Evolutionary conservation across 768 basidiomycete genomes (phyloP).

Genomic region (Boletus barrowsii): DNA sequence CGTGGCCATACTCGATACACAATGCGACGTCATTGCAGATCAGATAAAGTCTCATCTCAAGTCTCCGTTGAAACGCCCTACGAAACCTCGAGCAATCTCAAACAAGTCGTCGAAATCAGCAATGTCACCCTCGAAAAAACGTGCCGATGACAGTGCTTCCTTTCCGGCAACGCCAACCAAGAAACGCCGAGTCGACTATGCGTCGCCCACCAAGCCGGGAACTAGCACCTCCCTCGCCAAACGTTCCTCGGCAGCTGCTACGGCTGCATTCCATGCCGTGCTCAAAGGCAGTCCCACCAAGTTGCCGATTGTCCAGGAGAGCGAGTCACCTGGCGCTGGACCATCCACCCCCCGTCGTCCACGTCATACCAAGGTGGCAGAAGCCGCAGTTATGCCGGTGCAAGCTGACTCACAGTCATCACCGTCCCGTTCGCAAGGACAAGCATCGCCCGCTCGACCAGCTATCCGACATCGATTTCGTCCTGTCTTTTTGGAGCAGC

Average conservation of each 20-base stretch:
- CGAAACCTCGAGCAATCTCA: constrained; percentile 11
- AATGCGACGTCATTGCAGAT: constrained; percentile 24
- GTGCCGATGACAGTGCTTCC: constrained; percentile 26
- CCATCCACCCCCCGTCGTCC: constrained; percentile 27
- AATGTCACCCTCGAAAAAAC: constrained; percentile 33
- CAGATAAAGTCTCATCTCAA: constrained; percentile 22
- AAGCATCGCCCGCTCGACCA: constrained; percentile 9
- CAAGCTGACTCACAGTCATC: constrained; percentile 25
- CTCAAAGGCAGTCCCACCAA: constrained; percentile 11
- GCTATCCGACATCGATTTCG: constrained; percentile 40
- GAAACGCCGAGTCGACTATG: constrained; percentile 32
- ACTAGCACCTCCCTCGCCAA: constrained; percentile 13
- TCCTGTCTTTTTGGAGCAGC: constrained; percentile 48
- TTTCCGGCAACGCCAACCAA: constrained; percentile 44
- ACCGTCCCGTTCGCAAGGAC: constrained; percentile 16
- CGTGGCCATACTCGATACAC: constrained; percentile 19
- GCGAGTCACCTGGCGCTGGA: constrained; percentile 4
- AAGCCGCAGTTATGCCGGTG: constrained; percentile 1
- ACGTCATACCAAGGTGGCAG: constrained; percentile 5
- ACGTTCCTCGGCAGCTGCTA: not conserved
- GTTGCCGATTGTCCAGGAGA: not conserved
- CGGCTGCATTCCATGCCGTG: constrained; percentile 19
- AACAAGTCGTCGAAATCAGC: not conserved
- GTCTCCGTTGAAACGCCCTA: constrained; percentile 18
- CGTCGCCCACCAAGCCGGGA: constrained; percentile 11